Base-by-base conservation (phyloP, 805 yeast genomes). In the Lachancea fermentati region DNA sequence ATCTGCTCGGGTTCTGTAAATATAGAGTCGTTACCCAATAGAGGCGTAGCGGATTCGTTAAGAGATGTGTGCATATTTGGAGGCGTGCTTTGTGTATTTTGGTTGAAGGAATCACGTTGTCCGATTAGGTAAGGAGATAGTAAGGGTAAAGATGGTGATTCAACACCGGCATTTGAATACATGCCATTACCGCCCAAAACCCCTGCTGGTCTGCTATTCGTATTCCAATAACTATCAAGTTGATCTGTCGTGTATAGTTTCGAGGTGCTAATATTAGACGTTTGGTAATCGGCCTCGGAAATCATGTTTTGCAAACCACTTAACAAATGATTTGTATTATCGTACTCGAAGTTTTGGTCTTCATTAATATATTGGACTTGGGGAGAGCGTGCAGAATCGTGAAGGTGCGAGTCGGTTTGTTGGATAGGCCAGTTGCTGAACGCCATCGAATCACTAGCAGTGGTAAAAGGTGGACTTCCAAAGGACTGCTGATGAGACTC, bases 171-270 rank as follows among this genome's bases (percentile, higher is more conserved):
- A 25, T 19, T 19, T 9, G 19, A 25, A n/a, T 26, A 22, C 13
- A 12, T 30, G 4, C 14, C 9, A 8, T 34, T 32, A 12, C 34
- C 7, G n/a, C n/a, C n/a, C n/a, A n/a, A n/a, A 11, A 26, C 11
- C 12, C 28, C 9, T n/a, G 34, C 32, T 7, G 43, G 31, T 12
- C 19, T 34, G 13, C 24, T 40, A 16, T 35, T 36, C 3, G 34
- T 33, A 16, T 41, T 48, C 65, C 65, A 60, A 42, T 57, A 60
- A 31, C 52, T 55, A 42, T 60, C 65, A 24, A 66, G 53, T 60
- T 60, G 65, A 55, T 52, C 69, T 3, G 55, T 60, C 4, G 63
- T 60, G 31, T 54, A 56, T 2, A 54, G 55, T 30, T 57, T 60
- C 14, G 60, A 59, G 25, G 52, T 58, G 35, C 60, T 58, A 11